phyloP scores from a whole-genome alignment of 345 rosid species.

The Hirschfeldia incana region DNA sequence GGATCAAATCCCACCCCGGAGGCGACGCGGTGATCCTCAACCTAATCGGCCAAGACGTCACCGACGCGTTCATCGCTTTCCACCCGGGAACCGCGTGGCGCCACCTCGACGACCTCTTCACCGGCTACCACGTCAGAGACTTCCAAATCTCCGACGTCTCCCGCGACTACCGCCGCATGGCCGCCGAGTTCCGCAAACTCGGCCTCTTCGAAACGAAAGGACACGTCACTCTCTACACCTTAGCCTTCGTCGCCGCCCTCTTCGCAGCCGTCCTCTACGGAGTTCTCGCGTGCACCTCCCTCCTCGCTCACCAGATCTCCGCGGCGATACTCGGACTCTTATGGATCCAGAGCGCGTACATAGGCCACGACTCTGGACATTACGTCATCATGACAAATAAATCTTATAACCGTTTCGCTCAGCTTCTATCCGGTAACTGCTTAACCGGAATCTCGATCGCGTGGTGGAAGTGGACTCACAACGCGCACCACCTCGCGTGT shows the following conservation, averaged over 20 bases:
- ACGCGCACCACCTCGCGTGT: slow-evolving; percentile 87
- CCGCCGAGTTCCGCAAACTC: slow-evolving; percentile 54
- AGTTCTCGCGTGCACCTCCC: slow-evolving; percentile 54
- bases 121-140: slow-evolving; percentile 70
- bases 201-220: slow-evolving; percentile 87
- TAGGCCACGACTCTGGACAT: slow-evolving; percentile 98
- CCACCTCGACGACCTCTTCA: slow-evolving; percentile 58
- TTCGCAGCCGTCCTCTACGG: slow-evolving; percentile 60
- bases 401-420: slow-evolving; percentile 57
- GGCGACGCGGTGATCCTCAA: slow-evolving; percentile 71
- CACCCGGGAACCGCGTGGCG: slow-evolving; percentile 92
- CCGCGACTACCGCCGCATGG: slow-evolving; percentile 70
- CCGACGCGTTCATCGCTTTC: slow-evolving; percentile 93
- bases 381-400: slow-evolving; percentile 66
- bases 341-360: slow-evolving; percentile 83
- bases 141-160: slow-evolving; percentile 69
- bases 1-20: slow-evolving; percentile 76
- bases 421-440: slow-evolving; percentile 79
- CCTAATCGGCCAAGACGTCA: slow-evolving; percentile 85
- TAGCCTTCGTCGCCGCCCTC: slow-evolving; percentile 50
- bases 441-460: slow-evolving; percentile 94
- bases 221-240: slow-evolving; percentile 50
- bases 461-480: slow-evolving; percentile 99
- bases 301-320: slow-evolving; percentile 57
- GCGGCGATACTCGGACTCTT: slow-evolving; percentile 66